Conservation (phyloP, 352 stramenopile genomes). For the Nothophytophthora sp. region DNA sequence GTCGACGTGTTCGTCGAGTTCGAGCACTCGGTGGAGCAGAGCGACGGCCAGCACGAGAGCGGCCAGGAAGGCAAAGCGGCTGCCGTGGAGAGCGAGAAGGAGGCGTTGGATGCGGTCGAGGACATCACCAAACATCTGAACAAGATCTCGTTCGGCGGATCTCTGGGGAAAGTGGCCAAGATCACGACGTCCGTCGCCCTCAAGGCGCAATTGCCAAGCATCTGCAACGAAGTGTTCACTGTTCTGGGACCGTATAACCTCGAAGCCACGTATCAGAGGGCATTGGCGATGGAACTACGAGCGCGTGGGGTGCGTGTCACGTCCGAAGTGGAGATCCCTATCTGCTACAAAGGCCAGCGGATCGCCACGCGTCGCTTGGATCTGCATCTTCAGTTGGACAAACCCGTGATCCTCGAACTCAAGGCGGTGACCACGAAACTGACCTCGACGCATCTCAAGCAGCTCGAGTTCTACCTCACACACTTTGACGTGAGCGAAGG, state of each 20-base stretch:
- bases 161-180: neutral
- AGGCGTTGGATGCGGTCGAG: conserved; percentile 2
- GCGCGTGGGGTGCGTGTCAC: conserved; percentile 24
- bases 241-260: conserved; percentile 33
- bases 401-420: conserved; percentile 35
- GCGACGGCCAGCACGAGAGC: neutral
- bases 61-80: conserved; percentile 14
- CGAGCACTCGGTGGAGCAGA: neutral
- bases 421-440: conserved; percentile 28
- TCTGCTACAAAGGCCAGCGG: conserved; percentile 29
- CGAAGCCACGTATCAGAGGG: conserved; percentile 41
- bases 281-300: conserved; percentile 23
- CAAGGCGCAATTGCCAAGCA: conserved; percentile 15
- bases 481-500: conserved; percentile 32
- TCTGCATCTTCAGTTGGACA: conserved; percentile 32
- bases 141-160: conserved; percentile 26
- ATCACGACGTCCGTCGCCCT: conserved; percentile 14
- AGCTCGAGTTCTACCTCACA: conserved; percentile 47
- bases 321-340: conserved; percentile 32
- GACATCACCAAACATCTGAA: conserved; percentile 13
- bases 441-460: conserved; percentile 22
- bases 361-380: conserved; percentile 35
- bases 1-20: too few relatives aligned
- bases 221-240: conserved; percentile 37
- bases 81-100: neutral